phyloP scores from a whole-genome alignment of 495 filamentous ascomycete species.

The Amorphotheca resinae region DNA sequence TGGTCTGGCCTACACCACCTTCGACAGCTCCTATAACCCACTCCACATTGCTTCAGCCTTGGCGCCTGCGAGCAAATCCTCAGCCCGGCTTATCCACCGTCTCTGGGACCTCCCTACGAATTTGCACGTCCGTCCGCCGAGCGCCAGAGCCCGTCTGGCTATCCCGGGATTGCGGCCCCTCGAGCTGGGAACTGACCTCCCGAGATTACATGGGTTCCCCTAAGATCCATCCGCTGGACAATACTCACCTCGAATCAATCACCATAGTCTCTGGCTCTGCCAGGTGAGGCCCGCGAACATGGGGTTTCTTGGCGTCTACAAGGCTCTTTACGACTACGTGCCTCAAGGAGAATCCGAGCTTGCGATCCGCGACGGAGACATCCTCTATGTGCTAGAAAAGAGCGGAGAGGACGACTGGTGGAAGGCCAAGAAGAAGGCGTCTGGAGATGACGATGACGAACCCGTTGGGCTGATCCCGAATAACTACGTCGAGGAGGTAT shows the following conservation, averaged over 20 bases:
- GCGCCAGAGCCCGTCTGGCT: neutral
- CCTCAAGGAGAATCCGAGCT: constrained; percentile 86
- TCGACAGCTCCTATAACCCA: neutral
- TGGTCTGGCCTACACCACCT: neutral
- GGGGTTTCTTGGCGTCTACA: constrained; percentile 83
- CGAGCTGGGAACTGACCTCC: constrained; percentile 9
- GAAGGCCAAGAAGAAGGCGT: constrained; percentile 95
- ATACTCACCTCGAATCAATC: constrained; percentile 9
- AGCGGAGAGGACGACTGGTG: constrained; percentile 89
- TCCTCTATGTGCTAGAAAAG: constrained; percentile 88
- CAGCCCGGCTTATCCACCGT: neutral
- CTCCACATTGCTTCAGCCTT: neutral
- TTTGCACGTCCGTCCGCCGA: neutral
- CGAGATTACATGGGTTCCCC: constrained; percentile 17
- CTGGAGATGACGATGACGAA: constrained; percentile 85
- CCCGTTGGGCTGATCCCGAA: constrained; percentile 86
- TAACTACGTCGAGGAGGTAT: constrained; percentile 94
- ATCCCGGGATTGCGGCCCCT: constrained; percentile 12
- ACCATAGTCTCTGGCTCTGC: constrained; percentile 5
- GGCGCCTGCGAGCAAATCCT: neutral
- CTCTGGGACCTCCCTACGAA: neutral
- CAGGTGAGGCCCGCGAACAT: constrained; percentile 24
- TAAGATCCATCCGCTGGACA: constrained; percentile 9
- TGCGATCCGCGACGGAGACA: constrained; percentile 73
- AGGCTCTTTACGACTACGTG: constrained; percentile 84